Base-by-base conservation (phyloP, 1,284 basidiomycete genomes). In the Austropuccinia psidii region DNA sequence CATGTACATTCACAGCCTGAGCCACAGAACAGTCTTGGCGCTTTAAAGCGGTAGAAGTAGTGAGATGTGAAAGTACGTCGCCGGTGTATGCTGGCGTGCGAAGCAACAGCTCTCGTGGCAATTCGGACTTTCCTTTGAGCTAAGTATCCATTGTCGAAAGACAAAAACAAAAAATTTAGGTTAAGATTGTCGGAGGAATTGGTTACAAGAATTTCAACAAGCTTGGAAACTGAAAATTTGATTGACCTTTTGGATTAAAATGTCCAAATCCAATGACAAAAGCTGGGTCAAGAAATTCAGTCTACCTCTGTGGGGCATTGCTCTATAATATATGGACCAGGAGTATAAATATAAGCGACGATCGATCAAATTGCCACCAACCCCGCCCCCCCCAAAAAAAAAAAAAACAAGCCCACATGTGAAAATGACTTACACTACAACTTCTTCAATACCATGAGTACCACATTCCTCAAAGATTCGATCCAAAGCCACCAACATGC, bases 401-500 rank as follows among this genome's bases (percentile, higher is more conserved):
- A 47, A 7, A 13, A 19, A 35, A 39, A 29, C 57, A 9, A 29
- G 11, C 27, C 24, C 11, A 29, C 24, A 29, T 24, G 50, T 4
- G 37, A 19, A 19, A n/a, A 39, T 24, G 15, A 52, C 65, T 43
- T 19, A 68, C 65, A 69, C 47, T 31, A 69, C 39, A 35, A 69
- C 39, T 47, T 58, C 39, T 21, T 60, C 45, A 31, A 69, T 39
- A 24, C 52, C 52, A 58, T 27, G 35, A 45, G n/a, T 31, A 29
- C 90, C 85, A 11, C 90, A 87, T 2, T 85, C 83, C 0, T 84
- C 83, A 76, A 93, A 90, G 13, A 94, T 80, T 0, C 86, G 84
- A 77, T 92, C 90, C 1, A 93, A 83, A 0, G 90, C 90, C 0
- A 90, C 88, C 21, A 94, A 81, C 91, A 93, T 93, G 5, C 89